Evolutionary conservation across 371 early-diverging fungal species (phyloP).

Genomic region (Zopfochytrium polystomum): DNA sequence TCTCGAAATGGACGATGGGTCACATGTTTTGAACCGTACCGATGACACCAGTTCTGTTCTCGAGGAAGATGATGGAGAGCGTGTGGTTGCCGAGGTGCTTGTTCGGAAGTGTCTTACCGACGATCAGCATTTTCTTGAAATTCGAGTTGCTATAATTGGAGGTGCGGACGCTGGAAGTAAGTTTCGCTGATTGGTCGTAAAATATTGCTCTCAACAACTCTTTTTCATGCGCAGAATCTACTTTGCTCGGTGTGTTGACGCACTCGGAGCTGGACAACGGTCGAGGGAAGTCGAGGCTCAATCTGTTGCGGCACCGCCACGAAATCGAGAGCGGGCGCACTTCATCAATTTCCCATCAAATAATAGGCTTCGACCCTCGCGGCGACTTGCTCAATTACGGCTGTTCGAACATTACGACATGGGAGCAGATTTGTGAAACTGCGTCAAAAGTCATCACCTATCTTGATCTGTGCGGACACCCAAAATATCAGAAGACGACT

Average conservation of each 20-base stretch:
- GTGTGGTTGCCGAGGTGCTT: slow-evolving; percentile 62
- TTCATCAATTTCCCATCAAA: slow-evolving; percentile 82
- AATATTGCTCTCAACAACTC: not conserved
- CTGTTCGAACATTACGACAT: slow-evolving; percentile 30
- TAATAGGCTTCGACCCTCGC: slow-evolving; percentile 69
- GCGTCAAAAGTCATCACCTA: slow-evolving; percentile 49
- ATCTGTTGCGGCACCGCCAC: slow-evolving; percentile 83
- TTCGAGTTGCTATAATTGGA: slow-evolving; percentile 79
- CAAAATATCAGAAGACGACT: slow-evolving; percentile 54
- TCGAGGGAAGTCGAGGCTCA: slow-evolving; percentile 78
- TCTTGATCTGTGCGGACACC: slow-evolving; percentile 51
- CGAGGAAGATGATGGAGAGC: slow-evolving; percentile 24
- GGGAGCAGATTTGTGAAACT: slow-evolving; percentile 46
- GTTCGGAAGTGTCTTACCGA: slow-evolving; percentile 56
- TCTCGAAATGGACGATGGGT: slow-evolving; percentile 16
- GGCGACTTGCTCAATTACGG: slow-evolving; percentile 47
- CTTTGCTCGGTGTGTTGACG: slow-evolving; percentile 76
- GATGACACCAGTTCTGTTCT: no score
- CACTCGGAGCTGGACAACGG: slow-evolving; percentile 86
- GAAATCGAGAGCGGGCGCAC: slow-evolving; percentile 87
- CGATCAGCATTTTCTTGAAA: slow-evolving; percentile 66
- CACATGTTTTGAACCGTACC: slow-evolving; percentile 39
- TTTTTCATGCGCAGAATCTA: slow-evolving; percentile 61
- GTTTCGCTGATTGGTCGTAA: slow-evolving; percentile 4
- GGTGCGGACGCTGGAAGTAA: slow-evolving; percentile 68